Evolutionary conservation across 805 yeast species (phyloP).

Genomic region (Geotrichum ghanense): DNA sequence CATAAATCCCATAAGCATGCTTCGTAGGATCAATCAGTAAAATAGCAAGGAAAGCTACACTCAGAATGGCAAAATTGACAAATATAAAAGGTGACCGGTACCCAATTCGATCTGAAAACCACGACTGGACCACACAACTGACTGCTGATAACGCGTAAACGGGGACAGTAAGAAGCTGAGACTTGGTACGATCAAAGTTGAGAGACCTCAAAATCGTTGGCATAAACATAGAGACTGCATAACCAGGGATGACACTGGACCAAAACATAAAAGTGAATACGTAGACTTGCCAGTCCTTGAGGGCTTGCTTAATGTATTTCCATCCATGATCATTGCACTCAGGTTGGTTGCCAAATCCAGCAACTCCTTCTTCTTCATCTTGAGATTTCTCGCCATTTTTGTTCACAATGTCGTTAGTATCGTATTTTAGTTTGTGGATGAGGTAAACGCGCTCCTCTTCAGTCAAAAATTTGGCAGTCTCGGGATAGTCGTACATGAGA

Average conservation of each 20-base stretch:
- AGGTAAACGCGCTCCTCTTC: conserved; percentile 33
- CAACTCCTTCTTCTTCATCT: too few species aligned
- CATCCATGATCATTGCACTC: not conserved
- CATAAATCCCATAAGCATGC: conserved; percentile 18
- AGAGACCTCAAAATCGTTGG: conserved; percentile 34
- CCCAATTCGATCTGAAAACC: conserved; percentile 30
- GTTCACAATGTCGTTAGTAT: not conserved
- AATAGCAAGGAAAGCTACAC: conserved; percentile 32
- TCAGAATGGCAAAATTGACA: conserved; percentile 44
- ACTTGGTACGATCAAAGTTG: conserved; percentile 28
- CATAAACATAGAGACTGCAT: conserved; percentile 35
- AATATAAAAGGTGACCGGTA: conserved; percentile 34
- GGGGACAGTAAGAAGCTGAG: conserved; percentile 35
- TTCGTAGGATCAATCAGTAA: conserved; percentile 29
- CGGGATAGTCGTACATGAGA: conserved; percentile 30
- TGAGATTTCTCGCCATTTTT: too few species aligned
- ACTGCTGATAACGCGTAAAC: conserved; percentile 29
- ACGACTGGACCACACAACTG: conserved; percentile 31
- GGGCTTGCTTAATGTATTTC: not conserved
- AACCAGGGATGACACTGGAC: conserved; percentile 9
- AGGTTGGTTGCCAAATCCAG: not conserved
- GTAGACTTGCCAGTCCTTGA: not conserved
- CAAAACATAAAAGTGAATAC: not conserved
- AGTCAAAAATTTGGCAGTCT: conserved; percentile 28
- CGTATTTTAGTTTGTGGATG: conserved; percentile 11